Base-by-base conservation (phyloP, 371 early-diverging fungal genomes). In the Mortierella sp. region DNA sequence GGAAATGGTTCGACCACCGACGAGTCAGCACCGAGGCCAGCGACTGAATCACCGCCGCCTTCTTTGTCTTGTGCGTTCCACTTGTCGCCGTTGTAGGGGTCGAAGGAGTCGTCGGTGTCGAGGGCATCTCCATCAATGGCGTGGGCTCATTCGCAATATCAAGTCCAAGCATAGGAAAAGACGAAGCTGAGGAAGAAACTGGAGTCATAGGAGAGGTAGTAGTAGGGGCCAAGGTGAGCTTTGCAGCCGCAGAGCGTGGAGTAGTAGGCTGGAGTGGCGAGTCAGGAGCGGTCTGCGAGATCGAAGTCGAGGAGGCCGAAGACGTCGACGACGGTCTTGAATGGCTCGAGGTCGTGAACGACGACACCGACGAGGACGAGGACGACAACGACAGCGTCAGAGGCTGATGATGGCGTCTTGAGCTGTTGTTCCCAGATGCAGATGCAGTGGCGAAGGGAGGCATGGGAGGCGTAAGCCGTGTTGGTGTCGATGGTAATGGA, bases 251-350 rank as follows among this genome's bases (percentile, higher is more conserved):
- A 31, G 40, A 41, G 37, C 29, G 55, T 13, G 44, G 43, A 37
- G 43, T 61, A 13, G 45, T 41, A 2, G 74, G 48, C 19, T 34
- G 45, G 45, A 53, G 37, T 1, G 53, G 58, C 26, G 41, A 24
- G n/a, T 48, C 53, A 31, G 55, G 41, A 5, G 19, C 55, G 9
- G 34, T 63, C 45, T 45, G 40, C 64, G 74, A 70, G 52, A 66
- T 40, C 29, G 58, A 44, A 3, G 74, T 41, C 10, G 83, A 82
- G 2, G 75, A 74, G 7, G 68, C 64, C 16, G 75, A 71, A 7
- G 77, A 74, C 5, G 74, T 70, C 11, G 83, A 83, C 0, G 76
- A 70, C 14, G 83, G 83, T 8, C 75, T 71, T 2, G 75, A 79
- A 22, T 66, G 44, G 37, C 16, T 64, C 14, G 80, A 65, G 31